These are phyloP conservation scores for Alternaria gansuensis DNA, from an alignment of 2,329 filamentous ascomycete genomes.

Conservation along the genomic window DNA sequence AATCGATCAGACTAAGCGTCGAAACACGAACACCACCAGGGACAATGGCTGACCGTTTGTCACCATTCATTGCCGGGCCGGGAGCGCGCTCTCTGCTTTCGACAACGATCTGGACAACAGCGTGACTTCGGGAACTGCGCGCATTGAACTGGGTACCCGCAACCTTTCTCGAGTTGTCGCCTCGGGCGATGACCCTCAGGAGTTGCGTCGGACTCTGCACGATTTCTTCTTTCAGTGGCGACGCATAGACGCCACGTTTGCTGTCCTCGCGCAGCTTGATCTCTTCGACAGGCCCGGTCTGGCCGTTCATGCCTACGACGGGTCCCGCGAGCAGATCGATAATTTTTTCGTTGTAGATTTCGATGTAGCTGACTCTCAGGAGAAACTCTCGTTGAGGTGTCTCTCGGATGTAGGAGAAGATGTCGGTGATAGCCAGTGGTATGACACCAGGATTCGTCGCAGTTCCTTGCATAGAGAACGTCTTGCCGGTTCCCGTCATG, in stretches of 20 bases:
- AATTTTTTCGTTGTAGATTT: conserved; percentile 99
- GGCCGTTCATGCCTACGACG: conserved; percentile 62
- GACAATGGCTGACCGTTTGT: conserved; percentile 52
- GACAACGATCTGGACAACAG: conserved; percentile 97
- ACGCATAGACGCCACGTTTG: conserved; percentile 96
- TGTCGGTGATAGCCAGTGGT: conserved; percentile 95
- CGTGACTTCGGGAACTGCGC: conserved; percentile 95
- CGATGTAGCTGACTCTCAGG: conserved; percentile 93
- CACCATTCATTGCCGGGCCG: conserved; percentile 55
- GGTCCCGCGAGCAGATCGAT: conserved; percentile 88
- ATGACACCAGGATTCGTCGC: conserved; percentile 96
- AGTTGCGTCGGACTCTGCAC: conserved; percentile 97
- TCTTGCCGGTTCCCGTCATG: conserved; percentile 99
- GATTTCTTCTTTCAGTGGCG: conserved; percentile 95
- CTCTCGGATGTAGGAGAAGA: conserved; percentile 98
- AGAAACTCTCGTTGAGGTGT: conserved; percentile 94
- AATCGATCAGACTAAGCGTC: conserved; percentile 92
- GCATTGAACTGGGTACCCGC: conserved; percentile 97
- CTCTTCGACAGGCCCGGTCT: conserved; percentile 74
- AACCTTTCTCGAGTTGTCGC: conserved; percentile 87
- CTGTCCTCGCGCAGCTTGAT: conserved; percentile 97
- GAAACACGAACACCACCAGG: conserved; percentile 95
- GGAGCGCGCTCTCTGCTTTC: conserved; percentile 90
- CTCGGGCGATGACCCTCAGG: conserved; percentile 90
- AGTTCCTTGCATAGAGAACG: conserved; percentile 99